Percentiles rank a stretch among this genome's conserved stretches.
phyloP scores from a whole-genome alignment of 352 stramenopile species.

The Phytophthora nicotianae region DNA sequence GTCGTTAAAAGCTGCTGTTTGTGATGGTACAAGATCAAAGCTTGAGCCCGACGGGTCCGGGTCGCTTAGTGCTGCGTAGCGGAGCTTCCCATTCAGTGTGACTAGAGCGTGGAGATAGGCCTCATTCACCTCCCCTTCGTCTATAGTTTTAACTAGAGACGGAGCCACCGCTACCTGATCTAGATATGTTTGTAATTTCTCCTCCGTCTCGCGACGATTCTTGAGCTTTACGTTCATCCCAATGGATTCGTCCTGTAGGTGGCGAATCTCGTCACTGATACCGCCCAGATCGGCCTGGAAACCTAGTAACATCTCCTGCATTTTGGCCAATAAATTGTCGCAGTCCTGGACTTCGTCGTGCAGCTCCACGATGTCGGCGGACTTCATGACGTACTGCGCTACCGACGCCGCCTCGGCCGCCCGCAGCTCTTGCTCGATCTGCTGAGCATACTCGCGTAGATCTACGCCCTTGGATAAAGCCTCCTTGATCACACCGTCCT shows the following conservation, averaged over 20 bases:
- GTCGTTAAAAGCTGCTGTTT: constrained; percentile 93
- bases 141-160: constrained; percentile 93
- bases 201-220: constrained; percentile 95
- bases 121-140: constrained; percentile 94
- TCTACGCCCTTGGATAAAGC: constrained; percentile 91
- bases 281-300: constrained; percentile 98
- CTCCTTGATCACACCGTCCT: constrained; percentile 93
- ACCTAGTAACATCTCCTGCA: constrained; percentile 98
- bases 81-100: constrained; percentile 93
- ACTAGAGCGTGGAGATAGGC: constrained; percentile 94
- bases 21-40: constrained; percentile 86
- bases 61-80: constrained; percentile 81
- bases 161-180: constrained; percentile 95
- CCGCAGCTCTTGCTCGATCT: constrained; percentile 91
- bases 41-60: constrained; percentile 68
- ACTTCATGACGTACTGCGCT: constrained; percentile 88
- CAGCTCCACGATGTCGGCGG: constrained; percentile 90
- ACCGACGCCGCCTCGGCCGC: constrained; percentile 86
- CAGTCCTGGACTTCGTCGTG: constrained; percentile 96
- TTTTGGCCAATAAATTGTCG: constrained; percentile 95
- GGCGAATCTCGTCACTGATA: constrained; percentile 97
- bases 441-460: constrained; percentile 87
- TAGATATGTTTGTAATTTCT: constrained; percentile 94
- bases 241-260: constrained; percentile 96
- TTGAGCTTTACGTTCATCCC: constrained; percentile 94